Conservation (phyloP, 169 alveolate genomes). For the Theileria orientalis region DNA sequence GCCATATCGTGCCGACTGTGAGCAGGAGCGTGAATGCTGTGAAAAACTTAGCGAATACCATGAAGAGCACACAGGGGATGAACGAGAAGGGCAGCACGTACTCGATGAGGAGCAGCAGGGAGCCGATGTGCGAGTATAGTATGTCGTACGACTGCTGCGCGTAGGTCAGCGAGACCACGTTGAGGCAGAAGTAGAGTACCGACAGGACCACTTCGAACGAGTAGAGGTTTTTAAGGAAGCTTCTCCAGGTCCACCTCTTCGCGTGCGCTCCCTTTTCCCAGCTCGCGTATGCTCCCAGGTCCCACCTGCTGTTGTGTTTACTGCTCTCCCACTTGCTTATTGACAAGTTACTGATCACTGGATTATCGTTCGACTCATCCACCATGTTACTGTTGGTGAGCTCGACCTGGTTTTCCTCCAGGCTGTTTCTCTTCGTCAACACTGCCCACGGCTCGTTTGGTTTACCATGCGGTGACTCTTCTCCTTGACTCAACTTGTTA, state of each 20-base stretch:
- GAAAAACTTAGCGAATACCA: slow-evolving; percentile 20
- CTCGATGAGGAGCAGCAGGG: slow-evolving; percentile 35
- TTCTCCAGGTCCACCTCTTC: slow-evolving; percentile 32
- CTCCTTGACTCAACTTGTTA: too few species aligned
- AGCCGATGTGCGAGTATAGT: slow-evolving; percentile 7
- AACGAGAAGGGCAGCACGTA: slow-evolving; percentile 51
- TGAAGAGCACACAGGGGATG: slow-evolving; percentile 37
- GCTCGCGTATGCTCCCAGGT: neutral
- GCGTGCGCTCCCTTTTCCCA: neutral
- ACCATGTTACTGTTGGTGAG: neutral
- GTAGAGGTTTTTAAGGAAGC: slow-evolving; percentile 10
- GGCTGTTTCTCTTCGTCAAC: neutral
- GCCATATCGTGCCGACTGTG: slow-evolving; percentile 13
- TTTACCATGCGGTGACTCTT: too few species aligned
- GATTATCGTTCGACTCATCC: neutral
- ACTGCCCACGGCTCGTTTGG: too few species aligned
- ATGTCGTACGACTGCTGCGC: slow-evolving; percentile 44
- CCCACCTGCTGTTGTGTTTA: neutral
- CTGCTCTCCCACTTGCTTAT: too few species aligned
- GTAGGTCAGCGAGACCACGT: slow-evolving; percentile 49
- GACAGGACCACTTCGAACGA: slow-evolving; percentile 29
- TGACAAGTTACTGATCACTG: too few species aligned
- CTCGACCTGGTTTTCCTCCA: neutral
- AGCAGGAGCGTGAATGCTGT: slow-evolving; percentile 36
- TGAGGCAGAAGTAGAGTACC: slow-evolving; percentile 35